Evolutionary conservation across 345 rosid species (phyloP), one percentile per base, ranked within the genome.

Genomic region (Leavenworthia alabamica): DNA sequence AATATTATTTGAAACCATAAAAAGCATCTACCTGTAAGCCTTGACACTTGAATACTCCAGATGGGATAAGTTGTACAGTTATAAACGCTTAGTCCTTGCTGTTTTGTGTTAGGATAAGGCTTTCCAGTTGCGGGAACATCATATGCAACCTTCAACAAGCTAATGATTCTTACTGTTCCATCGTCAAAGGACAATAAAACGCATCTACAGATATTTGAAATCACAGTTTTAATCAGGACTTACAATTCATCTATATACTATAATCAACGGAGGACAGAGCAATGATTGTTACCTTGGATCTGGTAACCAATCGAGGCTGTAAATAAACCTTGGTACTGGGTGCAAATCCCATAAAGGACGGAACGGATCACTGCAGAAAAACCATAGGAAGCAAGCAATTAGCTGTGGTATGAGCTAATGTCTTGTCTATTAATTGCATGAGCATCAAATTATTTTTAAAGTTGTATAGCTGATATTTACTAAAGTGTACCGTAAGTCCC

Each of bases 31-130:
- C 97, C 95, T 37, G 93, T 89, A 60, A 73, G 49, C 73, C 80
- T 75, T 60, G 98, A 92, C 59, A 82, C 93, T 43, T 89, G 97
- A 68, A 89, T 80, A 40, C 83, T 78, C 96, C 97, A 85, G 36
- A 85, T 76, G 50, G 91, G 83, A 68, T 73, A 89, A 45, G 96
- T 77, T 56, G 89, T 81, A 78, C 81, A 80, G 58, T 82, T 73
- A 64, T 72, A 64, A 49, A 70, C 54, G 57, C 88, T 88, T 63
- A 89, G 48, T 37, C 96, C 96, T 67, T 70, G 86, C 64, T 83
- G 91, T 67, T 85, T 87, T n/a, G 83, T 75, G 55, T 75, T 77
- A 48, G 65, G 47, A 64, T 77, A 73, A 29, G 83, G 77, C 55
- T 68, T 82, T 65, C 97, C 96, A 42, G 86, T 79, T 56, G 76